Evolutionary conservation across 306 rosid genomes (phyloP), one percentile per base, ranked within the genome.

Genomic region (Gillenia trifoliata): DNA sequence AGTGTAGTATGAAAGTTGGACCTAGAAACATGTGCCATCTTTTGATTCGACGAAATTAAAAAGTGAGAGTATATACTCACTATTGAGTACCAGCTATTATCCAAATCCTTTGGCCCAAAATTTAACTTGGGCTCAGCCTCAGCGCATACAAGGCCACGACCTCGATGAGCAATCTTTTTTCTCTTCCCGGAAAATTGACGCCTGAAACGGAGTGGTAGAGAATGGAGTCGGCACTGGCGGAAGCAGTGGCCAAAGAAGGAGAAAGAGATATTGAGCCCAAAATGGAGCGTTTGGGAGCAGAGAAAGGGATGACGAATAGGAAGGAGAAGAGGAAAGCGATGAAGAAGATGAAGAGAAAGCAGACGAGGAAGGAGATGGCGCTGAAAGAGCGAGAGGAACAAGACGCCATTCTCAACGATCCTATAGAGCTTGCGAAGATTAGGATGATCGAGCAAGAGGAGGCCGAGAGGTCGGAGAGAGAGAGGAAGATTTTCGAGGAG

Each of bases 321-420:
- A 91, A 87, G 89, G 96, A 91, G 87, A 94, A 90, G 86, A 85
- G 97, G 85, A 94, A 91, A 78, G 88, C 86, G 38, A 20, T 78
- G 79, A 94, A 90, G 92, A 91, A 86, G 80, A 74, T 82, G 83
- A 94, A 86, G 86, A 83, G 98, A 71, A 89, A 91, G 85, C 88
- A 83, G 76, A 36, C 64, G 1, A 73, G 98, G 79, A 87, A 87
- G 79, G 93, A 90, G 70, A 77, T 66, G 7, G 98, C 98, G 2
- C 77, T 65, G 49, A 86, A 47, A 75, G 85, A 74, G 80, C 86
- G 83, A 3, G 75, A 71, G 77, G 91, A 93, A 75, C 86, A 85
- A 54, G 96, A 86, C 66, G 89, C 75, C 5, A 81, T 78, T 41
- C 81, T 83, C 64, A 82, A 91, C 60, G 88, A 93, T 75, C 96